Conservation (phyloP, 306 rosid species). For the Ochetophila trinervis region DNA sequence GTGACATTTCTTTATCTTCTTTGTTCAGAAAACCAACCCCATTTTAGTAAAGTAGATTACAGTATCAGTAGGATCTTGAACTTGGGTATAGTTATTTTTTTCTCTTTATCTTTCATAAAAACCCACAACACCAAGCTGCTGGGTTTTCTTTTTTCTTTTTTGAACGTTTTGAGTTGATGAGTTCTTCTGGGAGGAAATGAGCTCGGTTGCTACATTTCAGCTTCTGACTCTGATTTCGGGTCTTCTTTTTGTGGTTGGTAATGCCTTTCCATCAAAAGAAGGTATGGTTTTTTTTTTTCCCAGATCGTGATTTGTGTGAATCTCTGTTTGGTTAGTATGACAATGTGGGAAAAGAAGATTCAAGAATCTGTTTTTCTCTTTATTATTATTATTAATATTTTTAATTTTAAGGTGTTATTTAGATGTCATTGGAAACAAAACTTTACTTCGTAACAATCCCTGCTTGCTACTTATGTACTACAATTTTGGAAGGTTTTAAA, state of each 20-base stretch:
- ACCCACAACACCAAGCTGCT: slow-evolving; percentile 11
- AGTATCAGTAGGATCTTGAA: slow-evolving; percentile 31
- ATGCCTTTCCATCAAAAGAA: slow-evolving; percentile 54
- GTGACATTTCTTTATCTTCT: slow-evolving; percentile 22
- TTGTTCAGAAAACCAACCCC: slow-evolving; percentile 22
- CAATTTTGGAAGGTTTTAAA: slow-evolving; percentile 17
- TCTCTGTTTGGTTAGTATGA: slow-evolving; percentile 24
- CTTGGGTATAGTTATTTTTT: slow-evolving; percentile 4
- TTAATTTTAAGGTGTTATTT: neutral
- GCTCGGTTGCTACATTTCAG: slow-evolving; percentile 41
- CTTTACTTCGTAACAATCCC: neutral
- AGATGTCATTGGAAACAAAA: neutral
- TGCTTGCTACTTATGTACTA: neutral
- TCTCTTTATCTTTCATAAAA: slow-evolving; percentile 29
- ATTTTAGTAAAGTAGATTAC: slow-evolving; percentile 18
- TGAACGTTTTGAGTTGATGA: slow-evolving; percentile 38
- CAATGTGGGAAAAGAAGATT: slow-evolving; percentile 18
- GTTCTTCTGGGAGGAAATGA: slow-evolving; percentile 50
- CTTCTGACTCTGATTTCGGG: slow-evolving; percentile 43
- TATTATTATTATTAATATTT: slow-evolving; percentile 6
- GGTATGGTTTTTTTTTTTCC: slow-evolving; percentile 40
- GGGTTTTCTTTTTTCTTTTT: slow-evolving; percentile 19
- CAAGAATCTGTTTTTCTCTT: slow-evolving; percentile 19
- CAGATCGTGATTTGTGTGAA: slow-evolving; percentile 54
- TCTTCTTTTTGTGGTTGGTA: slow-evolving; percentile 44